phyloP scores from a whole-genome alignment of 495 filamentous ascomycete species.

The Penicillium robsamsonii region DNA sequence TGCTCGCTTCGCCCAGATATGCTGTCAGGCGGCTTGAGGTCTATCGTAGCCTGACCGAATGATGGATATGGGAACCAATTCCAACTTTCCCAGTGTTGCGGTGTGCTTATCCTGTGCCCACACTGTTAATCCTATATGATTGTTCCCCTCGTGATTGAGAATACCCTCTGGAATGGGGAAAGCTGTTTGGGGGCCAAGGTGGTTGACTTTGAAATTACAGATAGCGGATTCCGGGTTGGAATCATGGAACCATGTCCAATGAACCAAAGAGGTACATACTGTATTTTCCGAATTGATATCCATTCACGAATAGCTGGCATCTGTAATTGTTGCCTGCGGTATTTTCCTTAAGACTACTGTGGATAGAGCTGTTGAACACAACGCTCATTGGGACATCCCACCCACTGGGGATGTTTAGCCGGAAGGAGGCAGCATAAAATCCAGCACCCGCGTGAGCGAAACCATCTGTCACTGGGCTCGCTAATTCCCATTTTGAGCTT shows the following conservation, averaged over 20 bases:
- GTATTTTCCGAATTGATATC: conserved; percentile 69
- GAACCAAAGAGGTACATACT: conserved; percentile 13
- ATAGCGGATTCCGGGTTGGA: neutral
- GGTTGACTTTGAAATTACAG: conserved; percentile 23
- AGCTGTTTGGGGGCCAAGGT: conserved; percentile 63
- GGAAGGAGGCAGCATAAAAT: conserved; percentile 57
- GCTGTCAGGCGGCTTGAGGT: conserved; percentile 7
- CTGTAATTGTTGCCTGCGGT: conserved; percentile 38
- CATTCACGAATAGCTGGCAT: conserved; percentile 63
- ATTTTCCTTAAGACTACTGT: conserved; percentile 10
- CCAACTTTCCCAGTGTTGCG: conserved; percentile 3
- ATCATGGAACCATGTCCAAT: neutral
- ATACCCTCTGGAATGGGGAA: conserved; percentile 64
- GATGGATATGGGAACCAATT: conserved; percentile 11
- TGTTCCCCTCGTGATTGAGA: conserved; percentile 57
- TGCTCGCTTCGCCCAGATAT: conserved; percentile 7
- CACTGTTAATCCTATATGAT: conserved; percentile 53
- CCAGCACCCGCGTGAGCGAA: conserved; percentile 50
- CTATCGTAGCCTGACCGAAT: conserved; percentile 17
- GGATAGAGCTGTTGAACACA: conserved; percentile 40
- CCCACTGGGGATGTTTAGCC: conserved; percentile 48
- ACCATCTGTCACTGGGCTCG: conserved; percentile 44
- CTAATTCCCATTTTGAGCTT: conserved; percentile 34
- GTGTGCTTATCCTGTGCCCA: conserved; percentile 53
- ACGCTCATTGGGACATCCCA: conserved; percentile 61